Percentiles rank a stretch among this genome's conserved stretches.
Conservation (phyloP, 2,329 filamentous ascomycete genomes). For the Monosporascus sp. region DNA sequence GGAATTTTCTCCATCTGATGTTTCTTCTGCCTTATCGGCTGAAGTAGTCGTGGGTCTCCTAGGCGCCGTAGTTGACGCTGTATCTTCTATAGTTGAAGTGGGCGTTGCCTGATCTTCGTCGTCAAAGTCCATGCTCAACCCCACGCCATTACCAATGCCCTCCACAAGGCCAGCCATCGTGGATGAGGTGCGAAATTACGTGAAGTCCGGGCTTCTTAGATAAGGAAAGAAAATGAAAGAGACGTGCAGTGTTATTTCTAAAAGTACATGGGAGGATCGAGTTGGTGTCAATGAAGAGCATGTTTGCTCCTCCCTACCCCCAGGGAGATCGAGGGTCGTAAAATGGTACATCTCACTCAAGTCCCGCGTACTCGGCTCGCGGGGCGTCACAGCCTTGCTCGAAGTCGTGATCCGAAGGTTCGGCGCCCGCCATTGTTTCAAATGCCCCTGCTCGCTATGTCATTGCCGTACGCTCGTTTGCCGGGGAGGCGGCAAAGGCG, state of each 20-base stretch:
- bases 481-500: too few species aligned
- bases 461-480: background rate
- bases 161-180: slow-evolving; percentile 25
- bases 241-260: background rate
- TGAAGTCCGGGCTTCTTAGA: slow-evolving; percentile 3
- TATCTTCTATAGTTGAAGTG: slow-evolving; percentile 1
- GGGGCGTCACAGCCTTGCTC: background rate
- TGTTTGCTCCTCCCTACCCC: background rate
- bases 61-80: slow-evolving; percentile 1
- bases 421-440: background rate
- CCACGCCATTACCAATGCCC: slow-evolving; percentile 16
- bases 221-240: background rate
- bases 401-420: background rate
- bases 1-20: slow-evolving; percentile 3
- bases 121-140: slow-evolving; percentile 10
- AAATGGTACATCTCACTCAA: background rate
- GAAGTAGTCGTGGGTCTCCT: slow-evolving; percentile 3
- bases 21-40: slow-evolving; percentile 2
- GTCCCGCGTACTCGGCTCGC: too few species aligned
- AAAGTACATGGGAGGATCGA: background rate
- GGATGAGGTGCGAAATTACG: slow-evolving; percentile 7
- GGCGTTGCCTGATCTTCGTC: slow-evolving; percentile 1
- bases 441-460: background rate
- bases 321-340: background rate
- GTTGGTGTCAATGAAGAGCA: background rate